Evolutionary conservation across 1,284 basidiomycete species (phyloP), one percentile per base, ranked within the genome.

Genomic region (Irpex sp.): DNA sequence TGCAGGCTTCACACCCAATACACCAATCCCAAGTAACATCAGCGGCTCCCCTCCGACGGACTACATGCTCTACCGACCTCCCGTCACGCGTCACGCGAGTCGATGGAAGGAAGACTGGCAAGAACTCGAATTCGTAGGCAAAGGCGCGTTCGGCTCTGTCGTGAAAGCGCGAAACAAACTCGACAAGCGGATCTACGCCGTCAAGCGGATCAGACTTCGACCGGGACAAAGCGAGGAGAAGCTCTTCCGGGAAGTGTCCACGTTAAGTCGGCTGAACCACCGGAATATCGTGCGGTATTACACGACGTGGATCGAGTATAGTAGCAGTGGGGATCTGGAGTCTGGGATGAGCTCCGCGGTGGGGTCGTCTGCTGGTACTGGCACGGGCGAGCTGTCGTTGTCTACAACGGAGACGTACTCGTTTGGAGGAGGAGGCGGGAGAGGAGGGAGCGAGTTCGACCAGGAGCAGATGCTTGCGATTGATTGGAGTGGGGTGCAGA

Each of bases 201-300:
- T 93, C 67, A 97, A 98, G 81, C 97, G 97, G 77, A 89, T 98
- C 71, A 88, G 89, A 62, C 82, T 98, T 15, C 86, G 88, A 57
- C 88, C 88, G 0, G 82, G 83, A 52, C 91, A 94, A 66, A 91
- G 89, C 65, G 94, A 96, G 72, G 87, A 85, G 60, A 93, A 91
- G 75, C 96, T 97, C 62, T 91, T 95, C 71, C 86, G 96, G 8
- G 96, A 98, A 76, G 94, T 98, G 59, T 93, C 93, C 67, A 92
- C 93, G 0, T 79, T 98, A 17, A 95, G 93, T 66, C 82, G 91
- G 47, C 85, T 97, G 19, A 92, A 90, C 57, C 95, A 98, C 74
- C 88, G 91, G 9, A 93, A 92, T 76, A 93, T 98, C 66, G 96
- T 97, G 17, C 87, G 96, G 51, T 98, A 96, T 72, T 92, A 88